phyloP scores from a whole-genome alignment of 371 early-diverging fungal genomes.

The Mucor lusitanicus region DNA sequence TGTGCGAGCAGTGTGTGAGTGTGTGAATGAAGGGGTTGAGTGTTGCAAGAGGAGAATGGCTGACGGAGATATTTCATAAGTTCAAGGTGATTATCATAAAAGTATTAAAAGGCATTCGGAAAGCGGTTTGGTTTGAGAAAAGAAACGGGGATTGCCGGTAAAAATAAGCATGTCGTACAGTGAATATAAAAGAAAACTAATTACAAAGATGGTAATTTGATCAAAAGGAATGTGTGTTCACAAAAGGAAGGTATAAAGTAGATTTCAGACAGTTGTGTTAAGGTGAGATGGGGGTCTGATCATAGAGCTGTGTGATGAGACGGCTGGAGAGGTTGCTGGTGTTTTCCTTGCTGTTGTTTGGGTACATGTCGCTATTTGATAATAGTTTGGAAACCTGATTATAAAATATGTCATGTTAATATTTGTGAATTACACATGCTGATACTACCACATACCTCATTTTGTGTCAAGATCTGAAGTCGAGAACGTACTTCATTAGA shows the following conservation, averaged over 20 bases:
- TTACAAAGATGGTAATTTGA: constrained; percentile 9
- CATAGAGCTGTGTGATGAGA: constrained; percentile 37
- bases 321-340: constrained; percentile 33
- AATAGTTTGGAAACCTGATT: constrained; percentile 16
- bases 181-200: constrained; percentile 6
- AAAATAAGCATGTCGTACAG: constrained; percentile 21
- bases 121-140: background rate
- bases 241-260: constrained; percentile 11
- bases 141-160: constrained; percentile 21
- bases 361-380: constrained; percentile 9
- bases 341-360: constrained; percentile 41
- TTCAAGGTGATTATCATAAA: background rate
- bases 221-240: constrained; percentile 22
- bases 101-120: constrained; percentile 3
- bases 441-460: constrained; percentile 15
- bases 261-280: constrained; percentile 14
- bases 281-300: constrained; percentile 43
- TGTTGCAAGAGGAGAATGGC: background rate
- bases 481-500: constrained; percentile 17
- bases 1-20: background rate
- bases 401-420: background rate
- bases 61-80: constrained; percentile 1
- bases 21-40: background rate
- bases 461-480: constrained; percentile 24
- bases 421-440: background rate